Percentiles rank a stretch among this genome's conserved stretches.
Evolutionary conservation across 805 yeast species (phyloP).

Genomic region (Brettanomyces nanus): DNA sequence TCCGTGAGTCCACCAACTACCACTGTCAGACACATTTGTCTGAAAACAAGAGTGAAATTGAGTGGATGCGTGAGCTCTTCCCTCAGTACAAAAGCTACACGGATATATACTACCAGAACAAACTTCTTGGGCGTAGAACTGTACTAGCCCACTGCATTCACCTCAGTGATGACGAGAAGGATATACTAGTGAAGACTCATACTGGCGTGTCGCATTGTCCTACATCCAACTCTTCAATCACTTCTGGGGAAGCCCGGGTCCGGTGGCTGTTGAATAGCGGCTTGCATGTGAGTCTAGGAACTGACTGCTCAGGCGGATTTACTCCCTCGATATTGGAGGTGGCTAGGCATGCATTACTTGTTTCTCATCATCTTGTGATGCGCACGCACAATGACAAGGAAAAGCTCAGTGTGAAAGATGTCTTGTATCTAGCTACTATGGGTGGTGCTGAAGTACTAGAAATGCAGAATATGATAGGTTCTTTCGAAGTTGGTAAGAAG

Average conservation of each 20-base stretch:
- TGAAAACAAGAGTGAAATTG: constrained; percentile 70
- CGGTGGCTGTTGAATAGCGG: constrained; percentile 55
- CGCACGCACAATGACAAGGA: constrained; percentile 33
- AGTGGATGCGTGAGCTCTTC: constrained; percentile 62
- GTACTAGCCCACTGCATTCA: constrained; percentile 88
- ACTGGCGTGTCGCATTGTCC: constrained; percentile 92
- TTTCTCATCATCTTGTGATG: constrained; percentile 66
- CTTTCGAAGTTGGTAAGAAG: constrained; percentile 66
- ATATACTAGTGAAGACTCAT: constrained; percentile 41
- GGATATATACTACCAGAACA: constrained; percentile 62
- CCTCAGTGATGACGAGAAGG: constrained; percentile 54
- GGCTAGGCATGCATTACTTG: constrained; percentile 64
- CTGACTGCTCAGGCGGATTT: constrained; percentile 75
- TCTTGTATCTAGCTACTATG: constrained; percentile 69
- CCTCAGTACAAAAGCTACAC: constrained; percentile 67
- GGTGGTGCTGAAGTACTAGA: constrained; percentile 84
- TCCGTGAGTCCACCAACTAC: constrained; percentile 39
- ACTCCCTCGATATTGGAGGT: constrained; percentile 55
- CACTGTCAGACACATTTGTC: constrained; percentile 89
- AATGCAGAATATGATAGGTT: constrained; percentile 51
- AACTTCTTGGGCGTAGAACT: constrained; percentile 55
- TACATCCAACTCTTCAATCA: constrained; percentile 75
- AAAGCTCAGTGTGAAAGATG: constrained; percentile 61
- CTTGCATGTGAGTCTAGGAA: constrained; percentile 73
- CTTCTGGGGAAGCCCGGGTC: constrained; percentile 86